These are phyloP conservation scores for Fusarium oligoseptatum DNA, from an alignment of 2,329 filamentous ascomycete genomes.

Conservation along the genomic window DNA sequence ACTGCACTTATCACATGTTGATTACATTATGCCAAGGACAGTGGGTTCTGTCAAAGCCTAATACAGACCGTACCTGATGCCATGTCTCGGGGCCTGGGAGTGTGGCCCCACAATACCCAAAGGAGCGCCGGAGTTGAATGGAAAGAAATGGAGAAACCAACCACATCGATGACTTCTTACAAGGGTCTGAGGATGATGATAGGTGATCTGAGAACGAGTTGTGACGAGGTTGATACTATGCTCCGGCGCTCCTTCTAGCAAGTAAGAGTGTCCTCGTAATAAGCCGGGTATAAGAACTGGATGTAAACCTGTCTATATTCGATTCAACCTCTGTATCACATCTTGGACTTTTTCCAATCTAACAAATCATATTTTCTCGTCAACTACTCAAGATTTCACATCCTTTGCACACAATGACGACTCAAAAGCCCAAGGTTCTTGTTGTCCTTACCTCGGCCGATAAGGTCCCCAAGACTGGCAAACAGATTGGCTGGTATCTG, in stretches of 20 bases:
- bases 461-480: slow-evolving; percentile 58
- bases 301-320: not conserved
- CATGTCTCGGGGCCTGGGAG: not conserved
- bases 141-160: not conserved
- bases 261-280: not conserved
- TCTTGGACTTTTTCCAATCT: not conserved
- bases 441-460: slow-evolving; percentile 75
- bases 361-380: not conserved
- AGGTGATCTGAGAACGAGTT: not conserved
- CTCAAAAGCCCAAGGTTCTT: slow-evolving; percentile 67
- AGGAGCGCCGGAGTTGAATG: not conserved
- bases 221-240: not conserved
- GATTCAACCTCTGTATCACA: not conserved
- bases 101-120: not conserved
- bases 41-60: not conserved
- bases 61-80: not conserved
- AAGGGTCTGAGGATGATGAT: not conserved
- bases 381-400: not conserved
- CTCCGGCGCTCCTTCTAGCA: slow-evolving; percentile 1
- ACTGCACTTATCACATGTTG: not conserved
- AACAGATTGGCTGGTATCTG: slow-evolving; percentile 77
- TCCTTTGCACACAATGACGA: not conserved
- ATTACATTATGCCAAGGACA: not conserved
- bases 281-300: not conserved
- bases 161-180: not conserved